Conservation (phyloP, 495 filamentous ascomycete genomes). For the Bathelium albidoporum region DNA sequence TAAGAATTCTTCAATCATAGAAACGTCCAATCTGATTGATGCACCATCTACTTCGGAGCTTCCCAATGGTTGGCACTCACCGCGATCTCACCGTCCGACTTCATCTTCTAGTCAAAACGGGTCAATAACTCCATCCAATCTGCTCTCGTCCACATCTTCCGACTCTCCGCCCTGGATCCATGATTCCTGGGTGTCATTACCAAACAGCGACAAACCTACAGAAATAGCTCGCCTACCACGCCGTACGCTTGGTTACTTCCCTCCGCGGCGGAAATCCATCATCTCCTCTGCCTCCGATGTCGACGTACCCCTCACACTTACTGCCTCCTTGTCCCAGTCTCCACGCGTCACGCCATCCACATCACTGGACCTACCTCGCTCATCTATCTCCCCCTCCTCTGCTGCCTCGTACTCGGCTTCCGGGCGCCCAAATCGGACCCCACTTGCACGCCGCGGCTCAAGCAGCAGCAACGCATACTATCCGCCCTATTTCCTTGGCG, state of each 20-base stretch:
- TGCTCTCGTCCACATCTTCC: slow-evolving; percentile 16
- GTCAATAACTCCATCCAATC: slow-evolving; percentile 6
- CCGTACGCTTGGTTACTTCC: slow-evolving; percentile 79
- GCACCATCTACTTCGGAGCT: slow-evolving; percentile 5
- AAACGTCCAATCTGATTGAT: slow-evolving; percentile 3
- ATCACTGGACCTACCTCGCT: slow-evolving; percentile 46
- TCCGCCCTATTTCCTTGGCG: slow-evolving; percentile 42
- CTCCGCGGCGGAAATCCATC: slow-evolving; percentile 73
- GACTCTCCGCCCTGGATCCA: slow-evolving; percentile 59
- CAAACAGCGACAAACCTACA: slow-evolving; percentile 55
- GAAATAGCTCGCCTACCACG: slow-evolving; percentile 81
- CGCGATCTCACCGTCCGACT: slow-evolving; percentile 30
- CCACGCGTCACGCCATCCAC: slow-evolving; percentile 40
- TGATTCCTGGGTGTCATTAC: slow-evolving; percentile 74
- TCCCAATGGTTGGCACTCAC: slow-evolving; percentile 22
- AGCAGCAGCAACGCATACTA: slow-evolving; percentile 18
- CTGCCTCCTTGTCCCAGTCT: neutral
- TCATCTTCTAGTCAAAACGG: slow-evolving; percentile 20
- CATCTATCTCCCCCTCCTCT: slow-evolving; percentile 26
- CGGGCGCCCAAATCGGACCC: slow-evolving; percentile 12
- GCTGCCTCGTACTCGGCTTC: slow-evolving; percentile 14
- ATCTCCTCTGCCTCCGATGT: slow-evolving; percentile 40
- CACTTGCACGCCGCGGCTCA: slow-evolving; percentile 18
- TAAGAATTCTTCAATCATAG: slow-evolving; percentile 7
- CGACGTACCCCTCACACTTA: slow-evolving; percentile 21